phyloP scores from a whole-genome alignment of 208 protist genomes.

The Lotmaria passim region DNA sequence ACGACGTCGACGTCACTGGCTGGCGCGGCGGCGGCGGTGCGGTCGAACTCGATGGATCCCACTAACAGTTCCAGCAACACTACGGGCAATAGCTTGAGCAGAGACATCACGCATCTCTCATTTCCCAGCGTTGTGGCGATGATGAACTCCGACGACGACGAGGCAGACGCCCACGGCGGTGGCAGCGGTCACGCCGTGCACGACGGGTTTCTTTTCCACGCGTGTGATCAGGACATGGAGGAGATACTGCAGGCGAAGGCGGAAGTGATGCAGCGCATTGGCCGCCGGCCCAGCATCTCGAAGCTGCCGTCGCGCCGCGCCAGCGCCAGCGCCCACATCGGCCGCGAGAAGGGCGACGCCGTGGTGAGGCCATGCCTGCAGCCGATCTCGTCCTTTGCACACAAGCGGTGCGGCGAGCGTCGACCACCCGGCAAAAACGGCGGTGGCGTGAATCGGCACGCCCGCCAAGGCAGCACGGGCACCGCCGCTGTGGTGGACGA shows the following conservation, averaged over 20 bases:
- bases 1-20: not conserved
- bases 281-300: slow-evolving; percentile 7
- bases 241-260: slow-evolving; percentile 8
- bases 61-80: slow-evolving; percentile 4
- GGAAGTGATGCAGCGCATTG: slow-evolving; percentile 15
- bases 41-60: not conserved
- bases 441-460: not conserved
- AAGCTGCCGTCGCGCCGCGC: slow-evolving; percentile 2
- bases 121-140: slow-evolving; percentile 7
- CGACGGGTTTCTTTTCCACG: not conserved
- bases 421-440: not conserved
- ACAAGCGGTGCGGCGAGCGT: not conserved
- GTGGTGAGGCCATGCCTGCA: slow-evolving; percentile 12
- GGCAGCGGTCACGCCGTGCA: not conserved
- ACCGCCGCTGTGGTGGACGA: too few relatives aligned
- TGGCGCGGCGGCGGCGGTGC: not conserved
- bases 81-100: not conserved
- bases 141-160: slow-evolving; percentile 14
- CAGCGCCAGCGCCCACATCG: slow-evolving; percentile 11
- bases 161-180: not conserved
- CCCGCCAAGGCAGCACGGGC: not conserved
- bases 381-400: slow-evolving; percentile 17
- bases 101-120: slow-evolving; percentile 1
- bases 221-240: slow-evolving; percentile 13
- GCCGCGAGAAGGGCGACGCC: not conserved